Evolutionary conservation across 768 basidiomycete species (phyloP), one percentile per base, ranked within the genome.

Genomic region (Rubroboletus satanas): DNA sequence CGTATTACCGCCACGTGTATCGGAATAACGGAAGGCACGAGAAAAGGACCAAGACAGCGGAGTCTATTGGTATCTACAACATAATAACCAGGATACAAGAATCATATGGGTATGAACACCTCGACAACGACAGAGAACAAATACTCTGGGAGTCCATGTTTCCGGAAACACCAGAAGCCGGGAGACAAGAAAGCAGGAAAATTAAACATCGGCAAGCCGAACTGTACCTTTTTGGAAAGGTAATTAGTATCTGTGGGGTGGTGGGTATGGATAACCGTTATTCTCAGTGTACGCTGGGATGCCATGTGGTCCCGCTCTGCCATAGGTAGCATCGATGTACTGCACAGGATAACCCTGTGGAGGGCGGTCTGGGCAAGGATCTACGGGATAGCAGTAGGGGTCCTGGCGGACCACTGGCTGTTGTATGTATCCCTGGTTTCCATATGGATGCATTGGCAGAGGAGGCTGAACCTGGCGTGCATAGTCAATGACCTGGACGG

Each of bases 1-100:
- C 9, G 29, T n/a, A 14, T 18, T 32, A 32, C 29, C 12, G 9
- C 38, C 37, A 14, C 14, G 23, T 33, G 17, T 14, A 23, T 4
- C 10, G 15, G 49, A 29, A 31, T 45, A 41, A 45, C 45, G 18
- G n/a, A 23, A 46, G 35, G 31, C 31, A 49, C 23, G 15, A 26
- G 32, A 18, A 6, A 26, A 26, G 11, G 35, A 32, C 10, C 45
- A 29, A 49, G 31, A 45, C 23, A n/a, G 14, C 32, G 38, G 50
- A 42, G 35, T 56, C 52, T 55, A 55, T 57, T 58, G 36, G 18
- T 42, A 60, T 60, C 51, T 37, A 54, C 50, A 53, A 58, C 26
- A 33, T 41, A n/a, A 51, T 45, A 15, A 49, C 39, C 49, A 44
- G 32, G 42, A 57, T 57, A 65, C 46, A 49, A 18, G 43, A 55